Conservation (phyloP, 2,329 filamentous ascomycete genomes). For the Apiospora kogelbergensis region DNA sequence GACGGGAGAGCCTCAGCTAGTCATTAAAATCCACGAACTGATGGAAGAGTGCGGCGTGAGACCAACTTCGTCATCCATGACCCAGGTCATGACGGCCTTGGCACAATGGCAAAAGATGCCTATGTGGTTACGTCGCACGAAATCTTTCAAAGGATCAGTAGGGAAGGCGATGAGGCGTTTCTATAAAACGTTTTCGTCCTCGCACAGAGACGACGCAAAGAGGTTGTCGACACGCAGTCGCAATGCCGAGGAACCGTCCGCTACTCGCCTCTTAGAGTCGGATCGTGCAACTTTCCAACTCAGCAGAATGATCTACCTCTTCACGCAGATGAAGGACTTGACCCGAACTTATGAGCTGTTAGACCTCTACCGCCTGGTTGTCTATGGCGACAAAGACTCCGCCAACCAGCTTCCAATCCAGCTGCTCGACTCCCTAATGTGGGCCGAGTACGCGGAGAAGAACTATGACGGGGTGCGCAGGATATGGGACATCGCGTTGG, state of each 20-base stretch:
- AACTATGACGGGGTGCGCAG: slow-evolving; percentile 61
- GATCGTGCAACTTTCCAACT: slow-evolving; percentile 28
- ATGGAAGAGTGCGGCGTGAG: slow-evolving; percentile 43
- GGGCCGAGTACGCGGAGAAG: slow-evolving; percentile 56
- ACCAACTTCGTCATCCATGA: slow-evolving; percentile 42
- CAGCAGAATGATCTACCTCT: slow-evolving; percentile 41
- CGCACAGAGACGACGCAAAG: not conserved
- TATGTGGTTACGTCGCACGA: not conserved
- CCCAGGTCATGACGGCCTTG: slow-evolving; percentile 43
- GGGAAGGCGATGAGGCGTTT: slow-evolving; percentile 4
- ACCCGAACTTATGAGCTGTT: slow-evolving; percentile 59
- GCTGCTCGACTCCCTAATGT: slow-evolving; percentile 68
- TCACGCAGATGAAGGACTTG: slow-evolving; percentile 45
- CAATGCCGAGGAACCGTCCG: not conserved
- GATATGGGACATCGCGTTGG: slow-evolving; percentile 65
- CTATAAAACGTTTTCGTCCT: slow-evolving; percentile 10
- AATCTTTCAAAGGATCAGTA: slow-evolving; percentile 3
- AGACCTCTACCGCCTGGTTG: slow-evolving; percentile 47
- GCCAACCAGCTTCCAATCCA: slow-evolving; percentile 46
- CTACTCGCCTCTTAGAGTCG: not conserved
- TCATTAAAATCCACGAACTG: slow-evolving; percentile 40
- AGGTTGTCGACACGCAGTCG: not conserved
- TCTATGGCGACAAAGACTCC: slow-evolving; percentile 33
- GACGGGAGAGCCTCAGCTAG: slow-evolving; percentile 42
- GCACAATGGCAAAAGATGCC: slow-evolving; percentile 34